Percentiles rank a stretch among this genome's conserved stretches.
These are phyloP conservation scores for Solanum chaucha DNA, from an alignment of 257 asterid genomes.

Conservation along the genomic window DNA sequence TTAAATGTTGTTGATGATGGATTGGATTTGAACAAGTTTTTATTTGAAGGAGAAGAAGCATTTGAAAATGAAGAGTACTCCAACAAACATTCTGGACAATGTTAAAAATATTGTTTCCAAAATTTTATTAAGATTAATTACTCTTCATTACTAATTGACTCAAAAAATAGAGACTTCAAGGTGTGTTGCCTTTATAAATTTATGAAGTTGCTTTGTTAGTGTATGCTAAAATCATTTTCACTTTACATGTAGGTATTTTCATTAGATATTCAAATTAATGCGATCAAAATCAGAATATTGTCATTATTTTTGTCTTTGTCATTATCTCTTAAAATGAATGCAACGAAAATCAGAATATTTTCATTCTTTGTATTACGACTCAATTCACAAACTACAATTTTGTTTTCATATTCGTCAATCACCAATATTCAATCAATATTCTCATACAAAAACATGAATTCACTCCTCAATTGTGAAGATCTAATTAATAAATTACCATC, in stretches of 20 bases:
- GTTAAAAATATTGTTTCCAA: neutral
- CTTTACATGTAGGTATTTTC: neutral
- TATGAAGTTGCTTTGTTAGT: neutral
- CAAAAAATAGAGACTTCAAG: neutral
- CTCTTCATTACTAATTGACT: neutral
- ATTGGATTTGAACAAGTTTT: neutral
- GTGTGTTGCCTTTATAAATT: neutral
- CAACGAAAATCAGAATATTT: neutral
- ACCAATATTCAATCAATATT: neutral
- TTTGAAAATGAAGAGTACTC: neutral
- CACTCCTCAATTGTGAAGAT: neutral
- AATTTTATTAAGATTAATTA: neutral
- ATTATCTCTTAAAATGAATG: neutral
- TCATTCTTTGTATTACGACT: neutral
- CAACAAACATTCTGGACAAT: neutral
- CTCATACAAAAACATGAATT: neutral
- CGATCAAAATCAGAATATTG: neutral
- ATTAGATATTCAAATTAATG: neutral
- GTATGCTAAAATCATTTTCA: neutral
- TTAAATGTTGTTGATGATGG: neutral
- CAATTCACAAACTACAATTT: neutral
- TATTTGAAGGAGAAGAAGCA: neutral
- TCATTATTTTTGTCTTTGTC: neutral
- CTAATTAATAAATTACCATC: neutral
- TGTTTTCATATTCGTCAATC: neutral